Conservation (phyloP, 305 asterid genomes). For the Fraxinus sp. region DNA sequence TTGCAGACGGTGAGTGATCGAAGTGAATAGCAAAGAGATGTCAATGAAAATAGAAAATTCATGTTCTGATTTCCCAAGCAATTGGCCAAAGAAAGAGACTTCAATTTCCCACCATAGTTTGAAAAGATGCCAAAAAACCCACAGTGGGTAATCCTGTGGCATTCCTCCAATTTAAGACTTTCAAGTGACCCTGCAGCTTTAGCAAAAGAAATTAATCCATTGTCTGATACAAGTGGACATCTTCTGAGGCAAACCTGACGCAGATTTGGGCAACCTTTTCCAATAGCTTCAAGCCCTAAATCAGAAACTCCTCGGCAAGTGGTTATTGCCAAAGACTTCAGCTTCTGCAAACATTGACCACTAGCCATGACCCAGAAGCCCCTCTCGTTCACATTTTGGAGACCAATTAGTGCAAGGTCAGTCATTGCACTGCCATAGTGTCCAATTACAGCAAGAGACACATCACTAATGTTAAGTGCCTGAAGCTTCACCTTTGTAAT, state of each 20-base stretch:
- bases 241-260: constrained; percentile 49
- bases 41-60: constrained; percentile 32
- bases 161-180: constrained; percentile 63
- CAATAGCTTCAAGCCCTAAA: constrained; percentile 58
- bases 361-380: constrained; percentile 98
- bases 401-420: constrained; percentile 49
- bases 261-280: constrained; percentile 66
- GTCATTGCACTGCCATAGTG: constrained; percentile 71
- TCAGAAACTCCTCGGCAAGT: constrained; percentile 82
- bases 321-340: constrained; percentile 54
- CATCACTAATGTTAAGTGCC: constrained; percentile 58
- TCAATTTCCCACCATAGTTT: constrained; percentile 46
- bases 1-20: constrained; percentile 55
- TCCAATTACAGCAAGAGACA: constrained; percentile 91
- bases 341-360: constrained; percentile 67
- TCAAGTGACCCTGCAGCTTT: constrained; percentile 62
- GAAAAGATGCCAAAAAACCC: constrained; percentile 70
- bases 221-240: constrained; percentile 65
- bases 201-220: constrained; percentile 59
- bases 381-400: constrained; percentile 68
- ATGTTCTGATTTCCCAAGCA: constrained; percentile 70
- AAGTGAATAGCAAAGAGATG: constrained; percentile 51
- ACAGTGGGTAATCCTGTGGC: constrained; percentile 67
- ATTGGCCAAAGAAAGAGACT: constrained; percentile 55
- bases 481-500: constrained; percentile 61